Evolutionary conservation across 2,329 filamentous ascomycete species (phyloP).

Genomic region (Paradendryphiella salina): DNA sequence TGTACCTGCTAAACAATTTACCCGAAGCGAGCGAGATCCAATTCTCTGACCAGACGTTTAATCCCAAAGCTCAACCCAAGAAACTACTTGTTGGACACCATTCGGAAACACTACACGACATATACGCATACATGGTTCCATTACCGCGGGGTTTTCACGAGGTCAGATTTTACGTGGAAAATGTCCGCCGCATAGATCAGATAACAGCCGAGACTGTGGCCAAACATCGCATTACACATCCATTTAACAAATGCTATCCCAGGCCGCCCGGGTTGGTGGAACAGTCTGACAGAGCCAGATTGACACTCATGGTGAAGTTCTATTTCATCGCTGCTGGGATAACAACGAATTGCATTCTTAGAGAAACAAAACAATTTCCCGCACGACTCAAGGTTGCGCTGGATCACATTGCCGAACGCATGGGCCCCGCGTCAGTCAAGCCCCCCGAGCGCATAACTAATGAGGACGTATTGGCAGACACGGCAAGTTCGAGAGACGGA

Average conservation of each 20-base stretch:
- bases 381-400: constrained; percentile 11
- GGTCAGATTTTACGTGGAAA: constrained; percentile 10
- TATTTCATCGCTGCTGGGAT: constrained; percentile 21
- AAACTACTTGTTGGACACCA: constrained; percentile 16
- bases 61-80: constrained; percentile 10
- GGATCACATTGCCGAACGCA: constrained; percentile 9
- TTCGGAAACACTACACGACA: constrained; percentile 6
- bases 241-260: constrained; percentile 18
- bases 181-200: background rate
- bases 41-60: constrained; percentile 12
- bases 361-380: constrained; percentile 16
- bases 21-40: constrained; percentile 9
- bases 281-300: constrained; percentile 4
- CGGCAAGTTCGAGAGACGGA: background rate
- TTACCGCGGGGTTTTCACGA: constrained; percentile 5
- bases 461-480: background rate
- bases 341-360: constrained; percentile 12
- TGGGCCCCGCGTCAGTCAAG: constrained; percentile 13
- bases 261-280: constrained; percentile 1
- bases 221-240: constrained; percentile 15
- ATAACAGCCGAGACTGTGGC: constrained; percentile 4
- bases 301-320: constrained; percentile 13
- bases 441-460: background rate
- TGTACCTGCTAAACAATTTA: constrained; percentile 16
- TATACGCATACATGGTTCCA: constrained; percentile 15